A percentile compares a stretch with the other conserved stretches of the same genome.
Conservation (phyloP, 345 rosid genomes). For the Eucalyptus virginea region DNA sequence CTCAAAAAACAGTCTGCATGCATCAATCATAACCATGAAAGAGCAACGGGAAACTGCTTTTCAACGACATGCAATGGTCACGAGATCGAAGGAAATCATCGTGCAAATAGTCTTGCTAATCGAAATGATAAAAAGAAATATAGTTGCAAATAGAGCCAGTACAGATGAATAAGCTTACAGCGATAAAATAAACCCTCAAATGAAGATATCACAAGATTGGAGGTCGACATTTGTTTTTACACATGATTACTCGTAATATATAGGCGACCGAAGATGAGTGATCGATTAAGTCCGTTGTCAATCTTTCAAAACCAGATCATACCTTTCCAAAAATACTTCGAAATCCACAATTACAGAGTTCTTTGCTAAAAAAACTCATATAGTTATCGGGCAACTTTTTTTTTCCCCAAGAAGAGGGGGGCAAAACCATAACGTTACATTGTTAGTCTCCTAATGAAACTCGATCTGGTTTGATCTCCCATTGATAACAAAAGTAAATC, state of each 20-base stretch:
- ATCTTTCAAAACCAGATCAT: not conserved
- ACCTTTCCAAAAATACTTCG: not conserved
- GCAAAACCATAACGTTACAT: not conserved
- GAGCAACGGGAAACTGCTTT: not conserved
- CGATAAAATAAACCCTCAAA: not conserved
- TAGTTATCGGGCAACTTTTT: not conserved
- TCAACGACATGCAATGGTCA: not conserved
- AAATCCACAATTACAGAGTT: not conserved
- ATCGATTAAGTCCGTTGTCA: not conserved
- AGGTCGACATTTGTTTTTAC: not conserved
- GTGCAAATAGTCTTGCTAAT: not conserved
- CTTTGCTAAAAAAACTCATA: not conserved
- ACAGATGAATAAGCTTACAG: not conserved
- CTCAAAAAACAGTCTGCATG: not conserved
- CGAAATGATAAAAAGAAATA: not conserved
- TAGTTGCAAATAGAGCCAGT: not conserved
- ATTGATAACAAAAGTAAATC: not conserved
- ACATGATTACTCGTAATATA: not conserved
- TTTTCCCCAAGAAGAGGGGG: not conserved
- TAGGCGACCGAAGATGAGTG: not conserved
- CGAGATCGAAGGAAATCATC: not conserved
- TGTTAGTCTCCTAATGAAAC: not conserved
- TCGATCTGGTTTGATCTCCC: not conserved
- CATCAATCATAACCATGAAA: not conserved
- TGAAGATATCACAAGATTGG: not conserved